Base-by-base conservation (phyloP, 805 yeast species). In the Hemisphaericaspora nanyangensis region DNA sequence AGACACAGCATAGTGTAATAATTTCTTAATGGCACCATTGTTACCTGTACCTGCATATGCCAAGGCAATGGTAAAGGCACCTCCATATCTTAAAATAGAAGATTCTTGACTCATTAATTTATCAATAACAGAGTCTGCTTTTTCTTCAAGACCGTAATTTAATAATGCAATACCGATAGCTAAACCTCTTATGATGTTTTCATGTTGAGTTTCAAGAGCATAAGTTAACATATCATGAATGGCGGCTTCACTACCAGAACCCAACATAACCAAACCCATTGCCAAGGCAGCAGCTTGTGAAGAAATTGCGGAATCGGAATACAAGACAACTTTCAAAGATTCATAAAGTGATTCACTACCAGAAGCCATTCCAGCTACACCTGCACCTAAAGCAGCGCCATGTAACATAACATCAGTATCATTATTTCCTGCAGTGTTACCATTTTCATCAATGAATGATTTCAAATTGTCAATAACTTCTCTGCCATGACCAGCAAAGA, bases 21-120 rank as follows among this genome's bases (percentile, higher is more conserved):
- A 69, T 50, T 83, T 79, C 65, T 87, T 81, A 51, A 93, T 85
- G 7, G 97, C 97, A 38, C 70, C 68, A 63, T 89, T 89, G 61
- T 85, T 81, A 20, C 96, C 95, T 3, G 99, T 91, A 44, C 99
- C 99, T 39, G 93, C 95, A 61, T 91, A 93, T 1, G 99, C 98
- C 51, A 93, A 73, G 0, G 96, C 98, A 52, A 93, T 77, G 5
- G 97, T 82, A 61, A 82, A 89, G 34, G 93, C 93, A 58, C 96
- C 98, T 63, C 99, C 98, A 58, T 90, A 93, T 63, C 99, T 84
- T 47, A 93, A 74, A 38, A 84, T 79, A 4, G 96, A 76, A 50
- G 83, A 86, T 56, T 87, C 95, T 54, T 82, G 89, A 3, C 63
- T 69, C 53, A 88, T 61, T 55, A 93, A 69, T 49, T 73, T 69